Evolutionary conservation across 495 filamentous ascomycete species (phyloP), one percentile per base, ranked within the genome.

Genomic region (Aspergillus ellipticus): DNA sequence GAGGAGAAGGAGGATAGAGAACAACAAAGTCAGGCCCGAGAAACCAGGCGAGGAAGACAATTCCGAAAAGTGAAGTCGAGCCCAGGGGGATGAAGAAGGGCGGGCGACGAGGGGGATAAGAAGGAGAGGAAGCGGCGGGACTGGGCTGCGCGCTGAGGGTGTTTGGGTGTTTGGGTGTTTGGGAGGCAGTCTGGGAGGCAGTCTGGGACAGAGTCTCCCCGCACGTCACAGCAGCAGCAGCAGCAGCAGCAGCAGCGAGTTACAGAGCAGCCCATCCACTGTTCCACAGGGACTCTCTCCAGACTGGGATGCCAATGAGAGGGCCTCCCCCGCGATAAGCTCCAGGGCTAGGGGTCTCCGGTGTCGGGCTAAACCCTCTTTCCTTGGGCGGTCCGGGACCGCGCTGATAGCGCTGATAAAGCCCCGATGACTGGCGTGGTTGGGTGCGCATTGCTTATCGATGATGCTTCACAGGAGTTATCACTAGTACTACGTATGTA

Each of bases 341-440:
- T 55, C 53, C 33, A 42, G 29, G 16, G 26, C 35, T 49, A 55
- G 49, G 37, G 22, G 28, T 28, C 33, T 50, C 58, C 49, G 45
- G 37, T 47, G 35, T 53, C 39, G 51, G 39, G 42, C 53, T 42
- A 46, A 28, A 20, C 28, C 15, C n/a, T n/a, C n/a, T n/a, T n/a
- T n/a, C n/a, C n/a, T n/a, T n/a, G 13, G 33, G 53, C 53, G 53
- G 53, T 49, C 53, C 53, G 53, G 48, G 53, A 55, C 53, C 53
- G 53, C 53, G 53, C 53, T 55, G 53, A 49, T 42, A 49, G 4
- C 19, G 43, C 21, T 26, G 20, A 22, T 47, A 26, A 11, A 6
- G 19, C 21, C 4, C 20, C 10, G 19, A 24, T 26, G 35, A 39
- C 35, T n/a, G n/a, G 9, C 13, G 6, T 24, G 4, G 13, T 21